Conservation (phyloP, 1,139 yeast genomes). For the Trichomonascaceae sp. region DNA sequence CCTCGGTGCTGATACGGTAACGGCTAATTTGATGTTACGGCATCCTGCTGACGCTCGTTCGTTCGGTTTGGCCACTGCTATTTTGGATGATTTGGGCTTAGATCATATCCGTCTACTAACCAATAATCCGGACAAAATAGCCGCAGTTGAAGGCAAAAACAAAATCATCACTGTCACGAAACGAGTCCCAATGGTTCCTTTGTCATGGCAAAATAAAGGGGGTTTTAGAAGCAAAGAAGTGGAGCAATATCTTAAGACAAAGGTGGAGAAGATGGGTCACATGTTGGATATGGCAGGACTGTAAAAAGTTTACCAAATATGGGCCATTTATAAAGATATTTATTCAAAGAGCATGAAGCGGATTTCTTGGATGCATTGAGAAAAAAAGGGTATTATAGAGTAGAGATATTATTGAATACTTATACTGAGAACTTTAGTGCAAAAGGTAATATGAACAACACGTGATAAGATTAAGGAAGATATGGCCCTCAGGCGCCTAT, state of each 20-base stretch:
- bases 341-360: not conserved
- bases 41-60: conserved; percentile 97
- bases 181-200: conserved; percentile 93
- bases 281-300: conserved; percentile 41
- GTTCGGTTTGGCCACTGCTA: conserved; percentile 90
- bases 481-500: too few relatives aligned
- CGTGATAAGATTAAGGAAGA: too few relatives aligned
- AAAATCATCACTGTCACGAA: conserved; percentile 65
- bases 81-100: conserved; percentile 75
- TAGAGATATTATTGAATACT: not conserved
- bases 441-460: not conserved
- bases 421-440: not conserved
- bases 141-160: conserved; percentile 85
- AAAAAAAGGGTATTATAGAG: not conserved
- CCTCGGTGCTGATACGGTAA: conserved; percentile 96
- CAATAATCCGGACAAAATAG: conserved; percentile 92
- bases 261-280: conserved; percentile 97
- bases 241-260: conserved; percentile 87
- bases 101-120: conserved; percentile 71
- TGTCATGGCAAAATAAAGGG: conserved; percentile 69
- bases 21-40: conserved; percentile 83
- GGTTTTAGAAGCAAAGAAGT: conserved; percentile 84
- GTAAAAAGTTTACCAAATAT: not conserved
- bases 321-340: not conserved
- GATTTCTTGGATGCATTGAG: not conserved